Percentiles rank a stretch among this genome's conserved stretches.
These are phyloP conservation scores for Calonectria fujianensis DNA, from an alignment of 2,329 filamentous ascomycete species.

Conservation along the genomic window DNA sequence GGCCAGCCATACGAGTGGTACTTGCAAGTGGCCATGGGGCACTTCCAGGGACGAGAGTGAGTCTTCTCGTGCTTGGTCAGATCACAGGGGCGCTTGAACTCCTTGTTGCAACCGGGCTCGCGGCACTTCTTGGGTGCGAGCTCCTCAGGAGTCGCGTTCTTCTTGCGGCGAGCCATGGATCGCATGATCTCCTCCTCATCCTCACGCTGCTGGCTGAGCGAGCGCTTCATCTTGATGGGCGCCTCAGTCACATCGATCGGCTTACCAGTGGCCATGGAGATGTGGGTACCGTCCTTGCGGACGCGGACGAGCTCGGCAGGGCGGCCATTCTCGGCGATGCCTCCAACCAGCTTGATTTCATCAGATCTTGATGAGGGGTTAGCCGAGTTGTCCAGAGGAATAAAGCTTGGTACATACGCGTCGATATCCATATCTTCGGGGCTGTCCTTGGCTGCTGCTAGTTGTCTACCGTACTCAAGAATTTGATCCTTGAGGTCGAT, in stretches of 20 bases:
- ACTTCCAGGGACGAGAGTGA: constrained; percentile 97
- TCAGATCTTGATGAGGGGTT: constrained; percentile 67
- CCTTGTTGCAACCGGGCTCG: constrained; percentile 86
- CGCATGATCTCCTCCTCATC: constrained; percentile 90
- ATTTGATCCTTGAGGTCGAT: constrained; percentile 97
- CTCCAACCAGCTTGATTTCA: constrained; percentile 87
- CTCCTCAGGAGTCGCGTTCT: constrained; percentile 91
- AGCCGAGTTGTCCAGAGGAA: constrained; percentile 56
- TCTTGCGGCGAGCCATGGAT: constrained; percentile 97
- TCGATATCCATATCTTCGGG: constrained; percentile 76
- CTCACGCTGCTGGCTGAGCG: constrained; percentile 80
- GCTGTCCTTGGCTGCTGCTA: constrained; percentile 82
- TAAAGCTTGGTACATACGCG: constrained; percentile 68
- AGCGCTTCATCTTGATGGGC: constrained; percentile 77
- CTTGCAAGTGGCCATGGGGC: constrained; percentile 87
- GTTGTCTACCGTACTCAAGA: constrained; percentile 88
- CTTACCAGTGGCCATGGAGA: constrained; percentile 84
- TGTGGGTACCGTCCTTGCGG: constrained; percentile 85
- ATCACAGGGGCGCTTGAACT: constrained; percentile 98
- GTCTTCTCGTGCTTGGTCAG: constrained; percentile 99
- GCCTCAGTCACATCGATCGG: constrained; percentile 74
- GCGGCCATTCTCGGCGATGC: constrained; percentile 86
- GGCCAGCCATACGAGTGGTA: constrained; percentile 94
- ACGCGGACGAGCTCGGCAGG: constrained; percentile 89
- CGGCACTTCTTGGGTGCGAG: constrained; percentile 86